Percentiles rank a stretch among this genome's conserved stretches.
phyloP scores from a whole-genome alignment of 306 rosid species.

The Fragaria iinumae region DNA sequence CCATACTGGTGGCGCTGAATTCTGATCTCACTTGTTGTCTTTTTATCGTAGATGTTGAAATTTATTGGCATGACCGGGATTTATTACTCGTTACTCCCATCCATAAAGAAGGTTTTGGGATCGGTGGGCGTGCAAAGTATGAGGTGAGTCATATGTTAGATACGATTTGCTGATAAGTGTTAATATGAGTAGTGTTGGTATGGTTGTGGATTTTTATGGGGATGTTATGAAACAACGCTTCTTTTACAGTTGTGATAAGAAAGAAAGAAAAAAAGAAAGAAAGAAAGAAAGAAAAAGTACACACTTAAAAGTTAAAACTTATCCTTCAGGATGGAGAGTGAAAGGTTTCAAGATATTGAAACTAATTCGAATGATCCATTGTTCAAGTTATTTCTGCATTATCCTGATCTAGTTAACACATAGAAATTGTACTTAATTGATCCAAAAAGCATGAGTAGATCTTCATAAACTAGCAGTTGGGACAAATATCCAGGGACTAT shows the following conservation, averaged over 20 bases:
- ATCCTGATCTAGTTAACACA: neutral
- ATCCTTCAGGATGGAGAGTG: neutral
- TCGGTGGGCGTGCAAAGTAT: constrained; percentile 61
- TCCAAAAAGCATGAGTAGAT: neutral
- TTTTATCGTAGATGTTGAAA: constrained; percentile 60
- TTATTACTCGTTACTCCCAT: constrained; percentile 42
- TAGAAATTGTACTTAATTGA: neutral
- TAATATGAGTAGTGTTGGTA: neutral
- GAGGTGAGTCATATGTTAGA: constrained; percentile 47
- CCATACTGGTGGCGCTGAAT: neutral
- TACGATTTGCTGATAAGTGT: neutral
- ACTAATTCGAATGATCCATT: neutral
- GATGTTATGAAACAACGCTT: neutral
- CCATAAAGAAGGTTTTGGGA: constrained; percentile 61
- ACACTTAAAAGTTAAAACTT: neutral
- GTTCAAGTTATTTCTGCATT: neutral
- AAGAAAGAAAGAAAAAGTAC: neutral
- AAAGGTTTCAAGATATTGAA: neutral
- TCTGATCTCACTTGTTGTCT: constrained; percentile 12
- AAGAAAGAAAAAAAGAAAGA: neutral
- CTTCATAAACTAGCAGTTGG: neutral
- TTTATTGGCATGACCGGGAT: constrained; percentile 53
- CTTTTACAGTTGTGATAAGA: neutral
- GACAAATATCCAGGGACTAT: neutral
- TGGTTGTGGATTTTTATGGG: neutral